Evolutionary conservation across 257 asterid genomes (phyloP), one percentile per base, ranked within the genome.

Genomic region (Anisodus acutangulus): DNA sequence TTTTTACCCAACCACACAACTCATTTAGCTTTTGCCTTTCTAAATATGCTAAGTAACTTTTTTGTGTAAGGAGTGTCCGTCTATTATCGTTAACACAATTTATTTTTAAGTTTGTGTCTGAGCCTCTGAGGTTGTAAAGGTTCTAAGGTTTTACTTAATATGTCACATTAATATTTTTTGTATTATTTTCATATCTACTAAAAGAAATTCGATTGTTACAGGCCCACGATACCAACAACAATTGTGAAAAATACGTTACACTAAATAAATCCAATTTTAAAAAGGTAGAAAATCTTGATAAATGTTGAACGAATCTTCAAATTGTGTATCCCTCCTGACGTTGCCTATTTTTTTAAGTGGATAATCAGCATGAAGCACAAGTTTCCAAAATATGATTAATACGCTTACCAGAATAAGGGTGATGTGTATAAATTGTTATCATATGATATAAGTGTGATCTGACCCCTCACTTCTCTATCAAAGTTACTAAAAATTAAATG

Each of bases 311-410:
- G 60, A 55, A 55, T 55, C 60, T 55, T 55, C 8, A 55, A 55
- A 16, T 54, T 54, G 5, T 53, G 58, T 53, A 13, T 15, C 59
- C n/a, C 1, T 55, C 16, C n/a, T 6, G 11, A 55, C 17, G n/a
- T 13, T 41, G 45, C 4, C 45, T 41, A 17, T 11, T 41, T 31
- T 16, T 4, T 0, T 17, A 70, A 67, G 17, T 43, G 35, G 79
- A n/a, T 43, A 8, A 70, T 45, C 37, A 70, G 79, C 57, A 70
- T 70, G 17, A 70, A 70, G 35, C 35, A n/a, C 79, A 71, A 71
- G 58, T 47, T 71, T 71, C 58, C 79, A 71, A 45, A 71, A 45
- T 45, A n/a, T 45, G 79, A 71, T 71, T 41, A 71, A 45, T 71
- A 71, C 57, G 58, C 43, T 71, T 45, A 71, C 79, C 57, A 2